Conservation (phyloP, 2,329 filamentous ascomycete species). For the Fusarium pseudograminearum region DNA sequence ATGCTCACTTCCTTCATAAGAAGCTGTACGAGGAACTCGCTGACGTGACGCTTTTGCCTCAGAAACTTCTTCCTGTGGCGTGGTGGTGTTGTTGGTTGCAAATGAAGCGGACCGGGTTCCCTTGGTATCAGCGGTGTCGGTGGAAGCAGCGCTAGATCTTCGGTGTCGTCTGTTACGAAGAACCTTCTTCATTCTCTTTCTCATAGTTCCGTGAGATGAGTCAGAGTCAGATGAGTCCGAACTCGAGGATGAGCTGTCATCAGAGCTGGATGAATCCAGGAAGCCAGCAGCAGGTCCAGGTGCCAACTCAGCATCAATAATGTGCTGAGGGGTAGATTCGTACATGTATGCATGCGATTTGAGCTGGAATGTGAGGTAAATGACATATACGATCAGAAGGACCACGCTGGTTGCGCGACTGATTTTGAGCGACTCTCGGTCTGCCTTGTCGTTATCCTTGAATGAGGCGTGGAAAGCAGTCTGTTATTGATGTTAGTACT, state of each 20-base stretch:
- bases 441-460: conserved; percentile 69
- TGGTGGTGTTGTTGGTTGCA: conserved; percentile 52
- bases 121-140: conserved; percentile 62
- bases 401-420: conserved; percentile 87
- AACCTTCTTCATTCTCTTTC: conserved; percentile 80
- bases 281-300: conserved; percentile 87
- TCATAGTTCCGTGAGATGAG: conserved; percentile 70
- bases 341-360: conserved; percentile 95
- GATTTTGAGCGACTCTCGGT: conserved; percentile 80
- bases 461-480: conserved; percentile 96
- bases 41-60: conserved; percentile 56
- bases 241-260: conserved; percentile 68
- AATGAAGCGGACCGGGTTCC: conserved; percentile 58
- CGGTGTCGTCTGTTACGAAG: conserved; percentile 77
- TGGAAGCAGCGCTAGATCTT: conserved; percentile 81
- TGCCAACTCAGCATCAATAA: conserved; percentile 91
- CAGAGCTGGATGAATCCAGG: conserved; percentile 76
- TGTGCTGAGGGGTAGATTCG: conserved; percentile 89
- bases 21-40: conserved; percentile 53
- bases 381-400: conserved; percentile 75
- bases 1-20: conserved; percentile 58
- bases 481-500: conserved; percentile 55
- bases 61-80: conserved; percentile 54
- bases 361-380: conserved; percentile 90
- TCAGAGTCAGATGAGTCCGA: conserved; percentile 76